Evolutionary conservation across 148 eudicot species (phyloP), one percentile per base, ranked within the genome.

Genomic region (Gaultheria prostrata): DNA sequence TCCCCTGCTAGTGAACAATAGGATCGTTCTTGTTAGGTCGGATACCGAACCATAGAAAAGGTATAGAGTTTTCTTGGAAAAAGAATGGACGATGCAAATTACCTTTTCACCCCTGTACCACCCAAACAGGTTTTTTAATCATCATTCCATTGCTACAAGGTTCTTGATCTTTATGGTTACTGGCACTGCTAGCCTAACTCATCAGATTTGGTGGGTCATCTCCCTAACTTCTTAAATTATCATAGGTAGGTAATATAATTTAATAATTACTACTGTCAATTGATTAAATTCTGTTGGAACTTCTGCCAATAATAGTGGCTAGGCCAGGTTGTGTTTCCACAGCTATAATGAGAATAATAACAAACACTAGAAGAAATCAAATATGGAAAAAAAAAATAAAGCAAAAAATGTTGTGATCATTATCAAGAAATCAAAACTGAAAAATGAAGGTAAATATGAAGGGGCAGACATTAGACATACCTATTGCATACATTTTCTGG

Each of bases 401-500:
- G 15, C 15, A 3, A 17, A 70, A 13, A 26, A 11, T 46, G 21
- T 17, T n/a, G 30, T 8, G 21, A 76, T 26, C 13, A n/a, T 45
- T 33, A 32, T n/a, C 51, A 76, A 75, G 48, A 76, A 50, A 84
- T 72, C 65, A 5, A 71, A 50, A 82, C 24, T 30, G 21, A 51
- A 82, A 17, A 8, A 26, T 33, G 21, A 26, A 81, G 49, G 59
- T 50, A n/a, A 74, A 10, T 8, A 6, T 21, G 45, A 33, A 49
- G 72, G 12, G 48, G 87, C 95, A 87, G 87, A 95, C 18, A 2
- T 39, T 39, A 39, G 43, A 12, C 70, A 63, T 63, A 63, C 99
- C 98, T 85, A 97, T 93, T 77, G 99, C 92, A 91, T 97, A 97
- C 98, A 93, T 97, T 90, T 97, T 97, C 88, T 97, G 99, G 92